Percentiles rank a stretch among this genome's conserved stretches.
Evolutionary conservation across 2,329 filamentous ascomycete genomes (phyloP).

Genomic region (Epichloe coenophiala): DNA sequence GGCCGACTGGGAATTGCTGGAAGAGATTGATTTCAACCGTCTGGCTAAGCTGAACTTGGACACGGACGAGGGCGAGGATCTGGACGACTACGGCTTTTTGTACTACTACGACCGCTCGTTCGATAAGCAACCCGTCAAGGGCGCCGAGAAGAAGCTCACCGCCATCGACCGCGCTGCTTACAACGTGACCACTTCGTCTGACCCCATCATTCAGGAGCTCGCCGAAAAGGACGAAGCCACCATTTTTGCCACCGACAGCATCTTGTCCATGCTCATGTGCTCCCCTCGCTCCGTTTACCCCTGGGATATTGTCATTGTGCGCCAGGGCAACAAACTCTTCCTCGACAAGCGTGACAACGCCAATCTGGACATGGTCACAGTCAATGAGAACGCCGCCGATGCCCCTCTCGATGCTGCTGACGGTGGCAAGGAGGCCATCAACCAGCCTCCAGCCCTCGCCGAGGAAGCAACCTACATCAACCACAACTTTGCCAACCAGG

Average conservation of each 20-base stretch:
- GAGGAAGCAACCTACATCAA: conserved; percentile 99
- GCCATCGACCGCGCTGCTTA: conserved; percentile 90
- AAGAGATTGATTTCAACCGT: conserved; percentile 97
- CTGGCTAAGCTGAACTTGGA: conserved; percentile 93
- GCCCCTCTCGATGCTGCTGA: conserved; percentile 84
- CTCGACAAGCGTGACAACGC: conserved; percentile 97
- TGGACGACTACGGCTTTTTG: conserved; percentile 92
- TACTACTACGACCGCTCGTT: conserved; percentile 96
- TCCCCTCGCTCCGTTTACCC: conserved; percentile 91
- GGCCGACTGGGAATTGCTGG: conserved; percentile 85
- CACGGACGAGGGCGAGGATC: conserved; percentile 83
- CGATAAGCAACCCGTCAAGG: conserved; percentile 88
- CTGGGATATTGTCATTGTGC: conserved; percentile 92
- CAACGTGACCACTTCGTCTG: conserved; percentile 93
- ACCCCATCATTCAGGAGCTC: conserved; percentile 93
- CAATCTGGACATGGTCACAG: conserved; percentile 90
- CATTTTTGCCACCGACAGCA: conserved; percentile 93
- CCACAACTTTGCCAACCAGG: conserved; percentile 97
- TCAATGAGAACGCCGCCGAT: conserved; percentile 97
- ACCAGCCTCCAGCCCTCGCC: conserved; percentile 83
- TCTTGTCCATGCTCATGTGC: conserved; percentile 99
- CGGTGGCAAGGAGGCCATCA: conserved; percentile 85
- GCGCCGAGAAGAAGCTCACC: conserved; percentile 72
- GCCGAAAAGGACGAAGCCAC: conserved; percentile 92
- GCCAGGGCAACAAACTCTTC: conserved; percentile 93